These are phyloP conservation scores for Voacanga thouarsii DNA, from an alignment of 257 asterid species.

Conservation along the genomic window DNA sequence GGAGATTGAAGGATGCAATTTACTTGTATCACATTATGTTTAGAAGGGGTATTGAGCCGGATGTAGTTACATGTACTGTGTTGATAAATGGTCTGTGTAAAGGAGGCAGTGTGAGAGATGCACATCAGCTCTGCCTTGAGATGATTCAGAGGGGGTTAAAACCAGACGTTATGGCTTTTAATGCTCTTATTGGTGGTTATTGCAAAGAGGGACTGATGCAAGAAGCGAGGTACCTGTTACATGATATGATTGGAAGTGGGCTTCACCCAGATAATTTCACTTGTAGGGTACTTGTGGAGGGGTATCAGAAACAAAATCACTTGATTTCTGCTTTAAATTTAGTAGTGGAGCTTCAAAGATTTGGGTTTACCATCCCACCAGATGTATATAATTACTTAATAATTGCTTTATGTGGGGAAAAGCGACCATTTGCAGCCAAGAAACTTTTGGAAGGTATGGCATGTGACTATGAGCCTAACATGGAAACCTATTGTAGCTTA, in stretches of 20 bases:
- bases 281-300: conserved; percentile 61
- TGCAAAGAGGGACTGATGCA: conserved; percentile 82
- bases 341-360: conserved; percentile 55
- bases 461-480: conserved; percentile 35
- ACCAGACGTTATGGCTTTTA: conserved; percentile 63
- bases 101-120: conserved; percentile 63
- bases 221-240: conserved; percentile 61
- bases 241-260: conserved; percentile 61
- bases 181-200: conserved; percentile 67
- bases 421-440: conserved; percentile 84
- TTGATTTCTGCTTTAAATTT: conserved; percentile 76
- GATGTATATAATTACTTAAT: conserved; percentile 57
- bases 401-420: conserved; percentile 59
- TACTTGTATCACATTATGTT: conserved; percentile 68
- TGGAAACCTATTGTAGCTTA: conserved; percentile 46
- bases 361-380: conserved; percentile 44
- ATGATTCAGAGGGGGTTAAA: conserved; percentile 65
- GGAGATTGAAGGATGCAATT: conserved; percentile 72
- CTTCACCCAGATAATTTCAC: conserved; percentile 66
- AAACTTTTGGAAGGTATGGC: conserved; percentile 52
- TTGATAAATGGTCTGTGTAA: conserved; percentile 72
- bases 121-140: conserved; percentile 54
- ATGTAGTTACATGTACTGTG: conserved; percentile 68
- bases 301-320: conserved; percentile 52
- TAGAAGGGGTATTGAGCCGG: conserved; percentile 57